Conservation (phyloP, 257 asterid species). For the Plantago elongata region DNA sequence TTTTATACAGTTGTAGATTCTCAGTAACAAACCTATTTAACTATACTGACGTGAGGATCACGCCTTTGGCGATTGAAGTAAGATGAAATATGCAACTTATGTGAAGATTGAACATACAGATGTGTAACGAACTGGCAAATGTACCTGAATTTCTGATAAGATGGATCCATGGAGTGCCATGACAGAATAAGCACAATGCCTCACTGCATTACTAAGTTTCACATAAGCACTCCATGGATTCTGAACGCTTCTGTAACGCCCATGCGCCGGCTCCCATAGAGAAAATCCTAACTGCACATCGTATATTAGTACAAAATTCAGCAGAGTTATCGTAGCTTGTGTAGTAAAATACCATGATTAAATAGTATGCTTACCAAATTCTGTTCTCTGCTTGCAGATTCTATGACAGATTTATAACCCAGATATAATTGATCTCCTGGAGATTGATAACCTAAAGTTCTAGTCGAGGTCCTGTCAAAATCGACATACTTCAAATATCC, state of each 20-base stretch:
- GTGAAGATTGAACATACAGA: too few relatives aligned
- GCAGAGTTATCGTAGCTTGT: background rate
- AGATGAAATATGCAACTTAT: too few relatives aligned
- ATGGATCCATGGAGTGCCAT: constrained; percentile 88
- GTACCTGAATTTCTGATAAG: constrained; percentile 80
- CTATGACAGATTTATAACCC: constrained; percentile 66
- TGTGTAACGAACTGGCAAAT: background rate
- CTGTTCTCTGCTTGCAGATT: constrained; percentile 64
- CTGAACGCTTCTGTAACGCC: constrained; percentile 47
- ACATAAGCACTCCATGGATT: constrained; percentile 63
- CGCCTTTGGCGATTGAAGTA: too few relatives aligned
- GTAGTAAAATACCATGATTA: constrained; percentile 6
- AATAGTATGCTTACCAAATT: constrained; percentile 35
- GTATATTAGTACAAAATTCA: background rate
- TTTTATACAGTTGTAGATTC: too few relatives aligned
- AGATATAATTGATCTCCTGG: constrained; percentile 50
- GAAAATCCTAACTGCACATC: constrained; percentile 56
- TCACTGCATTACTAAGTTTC: constrained; percentile 52
- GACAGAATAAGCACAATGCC: constrained; percentile 73
- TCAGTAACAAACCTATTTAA: too few relatives aligned
- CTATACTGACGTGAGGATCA: too few relatives aligned
- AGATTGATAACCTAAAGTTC: constrained; percentile 44
- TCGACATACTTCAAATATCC: constrained; percentile 50
- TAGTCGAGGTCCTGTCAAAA: constrained; percentile 41
- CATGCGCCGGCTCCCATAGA: constrained; percentile 79